Percentiles rank a stretch among this genome's conserved stretches.
Conservation (phyloP, 164 flowering plant species). For the Platanus orientalis region DNA sequence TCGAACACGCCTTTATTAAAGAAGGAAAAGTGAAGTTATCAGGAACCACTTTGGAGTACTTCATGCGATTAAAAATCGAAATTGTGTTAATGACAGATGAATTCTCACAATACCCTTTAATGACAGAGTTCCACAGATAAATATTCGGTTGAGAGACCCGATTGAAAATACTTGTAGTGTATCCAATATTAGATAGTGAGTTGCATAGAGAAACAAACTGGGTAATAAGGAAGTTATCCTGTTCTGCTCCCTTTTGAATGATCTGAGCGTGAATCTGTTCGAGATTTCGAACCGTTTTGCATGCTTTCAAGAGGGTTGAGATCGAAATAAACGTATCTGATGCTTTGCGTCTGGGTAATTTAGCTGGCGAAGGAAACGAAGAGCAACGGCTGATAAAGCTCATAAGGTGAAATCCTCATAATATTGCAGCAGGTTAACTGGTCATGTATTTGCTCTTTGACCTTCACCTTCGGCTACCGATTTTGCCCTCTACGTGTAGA, state of each 20-base stretch:
- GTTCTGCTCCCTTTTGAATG: slow-evolving; percentile 44
- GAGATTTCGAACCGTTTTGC: slow-evolving; percentile 41
- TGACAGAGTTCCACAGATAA: slow-evolving; percentile 40
- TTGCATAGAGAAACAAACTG: slow-evolving; percentile 32
- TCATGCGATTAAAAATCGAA: slow-evolving; percentile 35
- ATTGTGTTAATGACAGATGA: slow-evolving; percentile 17
- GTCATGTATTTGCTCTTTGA: no score
- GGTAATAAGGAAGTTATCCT: slow-evolving; percentile 41
- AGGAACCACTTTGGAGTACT: slow-evolving; percentile 20
- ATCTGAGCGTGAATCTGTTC: slow-evolving; percentile 49
- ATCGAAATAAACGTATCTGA: neutral
- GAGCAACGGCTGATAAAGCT: slow-evolving; percentile 2
- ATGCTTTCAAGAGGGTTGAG: slow-evolving; percentile 30
- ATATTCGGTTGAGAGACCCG: slow-evolving; percentile 30
- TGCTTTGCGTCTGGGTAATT: neutral
- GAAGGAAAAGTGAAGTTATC: slow-evolving; percentile 49
- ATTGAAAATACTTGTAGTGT: slow-evolving; percentile 37
- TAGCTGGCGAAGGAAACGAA: neutral
- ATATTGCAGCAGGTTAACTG: no score
- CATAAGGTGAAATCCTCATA: no score
- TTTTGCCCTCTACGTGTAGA: no score
- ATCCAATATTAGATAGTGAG: slow-evolving; percentile 21
- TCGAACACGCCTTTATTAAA: slow-evolving; percentile 41
- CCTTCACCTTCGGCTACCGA: no score
- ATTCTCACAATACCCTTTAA: slow-evolving; percentile 34